Base-by-base conservation (phyloP, 352 stramenopile species). In the Plasmopara halstedii region DNA sequence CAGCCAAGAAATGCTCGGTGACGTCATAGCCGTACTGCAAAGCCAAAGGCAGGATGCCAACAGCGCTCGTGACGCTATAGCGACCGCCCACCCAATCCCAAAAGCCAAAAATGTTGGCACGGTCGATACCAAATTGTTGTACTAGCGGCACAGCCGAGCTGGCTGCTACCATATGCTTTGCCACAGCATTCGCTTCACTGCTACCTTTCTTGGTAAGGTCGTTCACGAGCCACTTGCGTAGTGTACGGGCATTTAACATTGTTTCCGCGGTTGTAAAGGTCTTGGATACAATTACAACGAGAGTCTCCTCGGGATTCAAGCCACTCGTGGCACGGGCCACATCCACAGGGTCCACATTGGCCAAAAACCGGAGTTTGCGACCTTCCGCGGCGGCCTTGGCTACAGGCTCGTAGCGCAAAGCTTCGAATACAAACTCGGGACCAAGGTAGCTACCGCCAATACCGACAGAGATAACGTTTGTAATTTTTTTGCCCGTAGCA, bases 221-320 rank as follows among this genome's bases (percentile, higher is more conserved):
- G 14, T 95, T 70, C 17, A 98, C 64, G 22, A 99, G 72, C 95
- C 96, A 99, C 58, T 95, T 84, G 56, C 93, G 88, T 38, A 98
- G 71, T 29, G 92, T 98, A 45, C 89, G 77, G 19, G 96, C 95
- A 65, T 99, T 99, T 18, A 98, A 83, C 96, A 99, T 99, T 23
- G 96, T 99, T 74, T 99, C 97, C 14, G 95, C 93, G 6, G 96
- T 99, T 10, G 95, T 99, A 64, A 99, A 99, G 2, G 94, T 98
- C 73, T 99, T 99, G 54, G 83, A 97, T 29, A 98, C 94, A 41
- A 99, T 85, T 31, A 99, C 77, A 33, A 98, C 87, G 5, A 99
- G 67, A 2, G 96, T 99, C 40, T 93, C 84, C 62, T 97, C 95
- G 0, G 95, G 87, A 73, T 99, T 80, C 5, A 98, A 69, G n/a